Evolutionary conservation across 129 eudicot genomes (phyloP), one percentile per base, ranked within the genome.

Genomic region (Flaveria linearis): DNA sequence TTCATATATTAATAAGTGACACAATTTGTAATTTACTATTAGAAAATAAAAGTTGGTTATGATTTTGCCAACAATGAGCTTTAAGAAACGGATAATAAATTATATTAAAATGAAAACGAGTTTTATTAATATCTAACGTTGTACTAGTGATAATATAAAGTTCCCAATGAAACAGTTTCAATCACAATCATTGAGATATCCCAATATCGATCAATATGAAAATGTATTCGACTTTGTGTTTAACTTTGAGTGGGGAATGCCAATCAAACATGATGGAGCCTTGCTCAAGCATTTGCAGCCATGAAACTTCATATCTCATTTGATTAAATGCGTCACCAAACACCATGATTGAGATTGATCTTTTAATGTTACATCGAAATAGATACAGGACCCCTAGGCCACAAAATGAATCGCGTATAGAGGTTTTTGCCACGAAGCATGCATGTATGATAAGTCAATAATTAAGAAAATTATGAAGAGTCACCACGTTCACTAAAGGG

Each of bases 261-360:
- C 68, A 25, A 73, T 56, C 68, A 33, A 17, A 43, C 67, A 30
- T 52, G 50, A 71, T 71, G 26, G 64, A 28, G 30, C 15, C 64
- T 33, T 17, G 63, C 20, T 52, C 76, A 73, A 36, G 7, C 77
- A 73, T 73, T 73, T 73, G 22, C 14, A 39, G 36, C 77, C 77
- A 73, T 73, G 77, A 73, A 73, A 73, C 41, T 30, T 53, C 39
- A 53, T 36, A 33, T 53, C 33, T 53, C 56, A 72, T 52, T 72
- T 60, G 41, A 60, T 30, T 62, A 53, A 52, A 51, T 52, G 22
- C 46, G 30, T 71, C 76, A 72, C 11, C 33, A 72, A 52, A 72
- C 76, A 53, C 13, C 65, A 56, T 56, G 77, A 60, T 73, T 73
- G 50, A 43, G 68, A 1, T 16, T 56, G 41, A 55, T 15, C 50